Conservation (phyloP, 2,329 filamentous ascomycete genomes). For the Magnaporthiopsis incrustans region DNA sequence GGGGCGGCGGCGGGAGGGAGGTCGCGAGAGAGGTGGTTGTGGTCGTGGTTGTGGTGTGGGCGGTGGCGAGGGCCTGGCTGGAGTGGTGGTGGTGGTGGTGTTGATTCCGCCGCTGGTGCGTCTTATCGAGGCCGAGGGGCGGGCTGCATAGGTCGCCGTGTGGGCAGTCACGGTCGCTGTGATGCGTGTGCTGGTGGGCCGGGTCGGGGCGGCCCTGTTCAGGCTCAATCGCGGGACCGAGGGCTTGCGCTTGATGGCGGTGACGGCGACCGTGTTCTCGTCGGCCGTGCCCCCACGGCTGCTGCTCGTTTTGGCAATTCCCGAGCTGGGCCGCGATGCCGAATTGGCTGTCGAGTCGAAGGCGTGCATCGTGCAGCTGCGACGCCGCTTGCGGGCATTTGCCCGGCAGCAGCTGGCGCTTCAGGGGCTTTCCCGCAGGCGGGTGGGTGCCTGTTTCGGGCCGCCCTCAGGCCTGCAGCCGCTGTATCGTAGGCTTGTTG, state of each 20-base stretch:
- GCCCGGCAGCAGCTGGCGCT: neutral
- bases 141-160: too few species aligned
- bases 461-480: neutral
- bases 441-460: neutral
- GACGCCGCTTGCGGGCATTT: neutral
- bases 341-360: conserved; percentile 6
- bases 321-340: conserved; percentile 4
- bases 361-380: conserved; percentile 7
- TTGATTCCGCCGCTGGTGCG: conserved; percentile 16
- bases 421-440: neutral
- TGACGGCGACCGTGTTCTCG: conserved; percentile 4
- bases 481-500: neutral
- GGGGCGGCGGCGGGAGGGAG: conserved; percentile 8
- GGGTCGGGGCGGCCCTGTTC: neutral
- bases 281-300: neutral
- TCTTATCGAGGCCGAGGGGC: conserved; percentile 13
- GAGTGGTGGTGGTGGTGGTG: conserved; percentile 4
- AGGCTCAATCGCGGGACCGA: conserved; percentile 2
- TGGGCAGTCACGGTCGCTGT: conserved; percentile 1
- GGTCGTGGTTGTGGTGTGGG: conserved; percentile 7
- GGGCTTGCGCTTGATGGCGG: conserved; percentile 4
- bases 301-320: conserved; percentile 3
- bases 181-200: neutral
- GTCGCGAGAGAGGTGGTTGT: conserved; percentile 2
- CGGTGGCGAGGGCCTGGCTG: neutral